A percentile compares a stretch with the other conserved stretches of the same genome.
These are phyloP conservation scores for Leptographium radiaticola DNA, from an alignment of 2,329 filamentous ascomycete genomes.

Conservation along the genomic window DNA sequence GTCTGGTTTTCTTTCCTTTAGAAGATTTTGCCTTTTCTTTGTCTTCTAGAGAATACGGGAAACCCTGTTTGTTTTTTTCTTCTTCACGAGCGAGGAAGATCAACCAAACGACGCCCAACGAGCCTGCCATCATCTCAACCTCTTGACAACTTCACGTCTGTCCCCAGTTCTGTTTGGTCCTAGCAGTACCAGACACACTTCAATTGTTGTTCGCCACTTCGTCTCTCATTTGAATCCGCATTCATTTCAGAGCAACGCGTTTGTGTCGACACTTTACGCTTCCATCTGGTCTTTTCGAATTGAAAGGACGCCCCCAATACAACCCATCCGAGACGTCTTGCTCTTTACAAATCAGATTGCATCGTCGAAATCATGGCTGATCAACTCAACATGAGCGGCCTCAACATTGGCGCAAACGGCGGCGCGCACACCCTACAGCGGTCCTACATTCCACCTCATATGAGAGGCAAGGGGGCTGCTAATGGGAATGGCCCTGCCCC, in stretches of 20 bases:
- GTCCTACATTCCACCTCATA: constrained; percentile 78
- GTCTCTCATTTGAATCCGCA: constrained; percentile 9
- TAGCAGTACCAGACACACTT: neutral
- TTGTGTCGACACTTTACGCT: constrained; percentile 2
- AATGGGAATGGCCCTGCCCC: constrained; percentile 9
- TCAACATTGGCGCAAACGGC: constrained; percentile 44
- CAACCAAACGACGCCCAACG: constrained; percentile 14
- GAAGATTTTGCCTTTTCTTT: constrained; percentile 27
- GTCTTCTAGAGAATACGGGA: constrained; percentile 29
- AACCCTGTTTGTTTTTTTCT: constrained; percentile 12
- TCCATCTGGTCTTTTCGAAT: neutral
- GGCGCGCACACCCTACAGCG: constrained; percentile 28
- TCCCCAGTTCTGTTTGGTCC: neutral
- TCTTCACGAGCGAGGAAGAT: constrained; percentile 10
- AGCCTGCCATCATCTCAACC: neutral
- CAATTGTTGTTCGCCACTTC: constrained; percentile 3
- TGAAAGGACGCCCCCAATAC: neutral
- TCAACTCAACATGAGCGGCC: constrained; percentile 69
- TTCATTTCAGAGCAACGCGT: constrained; percentile 11
- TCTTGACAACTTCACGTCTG: neutral
- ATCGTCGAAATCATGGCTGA: constrained; percentile 55
- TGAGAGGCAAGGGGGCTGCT: constrained; percentile 44
- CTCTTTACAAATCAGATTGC: neutral
- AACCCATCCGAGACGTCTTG: neutral
- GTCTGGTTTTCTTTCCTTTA: constrained; percentile 25